Base-by-base conservation (phyloP, 1,139 yeast species). In the Protomyces pachydermus region DNA sequence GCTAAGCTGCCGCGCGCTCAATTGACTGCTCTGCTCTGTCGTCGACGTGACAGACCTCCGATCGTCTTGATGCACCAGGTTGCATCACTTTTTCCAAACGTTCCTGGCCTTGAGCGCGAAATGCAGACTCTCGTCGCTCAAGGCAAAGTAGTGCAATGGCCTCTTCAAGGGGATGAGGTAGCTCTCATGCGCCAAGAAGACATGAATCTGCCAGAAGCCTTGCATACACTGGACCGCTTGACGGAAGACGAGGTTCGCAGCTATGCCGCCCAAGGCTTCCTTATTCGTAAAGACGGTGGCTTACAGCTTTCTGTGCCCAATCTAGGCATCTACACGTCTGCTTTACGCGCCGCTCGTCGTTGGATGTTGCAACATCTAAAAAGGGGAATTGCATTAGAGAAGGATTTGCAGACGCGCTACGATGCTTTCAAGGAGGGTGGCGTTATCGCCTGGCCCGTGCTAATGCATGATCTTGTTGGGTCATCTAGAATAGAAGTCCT, bases 391-490 rank as follows among this genome's bases (percentile, higher is more conserved):
- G 62, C 54, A 14, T 45, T 58, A 25, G 56, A 58, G 38, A 58
- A 58, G 56, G 56, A 58, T 45, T 16, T 58, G 38, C 42, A 58
- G 42, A 50, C 45, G 18, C 56, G 62, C 34, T 58, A 58, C 18
- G 62, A 58, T 18, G 20, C 37, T n/a, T 58, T 55, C 52, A 58
- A 52, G 32, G 62, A 58, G 10, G 62, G 62, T 14, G 62, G 62
- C 18, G 18, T 58, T 5, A 28, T 58, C 16, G 56, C 53, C 14
- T 58, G 42, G 37, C 56, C 39, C 12, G 54, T 39, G 20, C 20
- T 58, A 20, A 52, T 58, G 56, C 62, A 58, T 28, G 62, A 58
- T 16, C 56, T 58, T 9, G 62, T 58, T 12, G 62, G 62, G 5
- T 51, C 56, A 25, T 18, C 56, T 32, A 55, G 62, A 14, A 50